Evolutionary conservation across 805 yeast species (phyloP), one percentile per base, ranked within the genome.

Genomic region (Hanseniaspora jakobsenii): DNA sequence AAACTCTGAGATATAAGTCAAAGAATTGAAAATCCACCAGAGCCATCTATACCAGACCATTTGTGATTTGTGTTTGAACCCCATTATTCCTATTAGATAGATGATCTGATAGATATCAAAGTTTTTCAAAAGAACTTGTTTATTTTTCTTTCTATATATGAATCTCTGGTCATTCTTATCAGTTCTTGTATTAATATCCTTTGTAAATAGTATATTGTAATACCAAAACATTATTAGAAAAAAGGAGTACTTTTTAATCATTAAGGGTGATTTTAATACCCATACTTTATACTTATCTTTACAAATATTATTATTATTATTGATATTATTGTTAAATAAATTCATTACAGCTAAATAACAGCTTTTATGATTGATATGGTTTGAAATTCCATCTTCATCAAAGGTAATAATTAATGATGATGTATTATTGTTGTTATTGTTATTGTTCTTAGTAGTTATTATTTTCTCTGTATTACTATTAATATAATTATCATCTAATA

Each of bases 41-140:
- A 85, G 78, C 65, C 81, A 82, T 52, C 98, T 70, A 60, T 80
- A 91, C 96, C 96, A 89, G 7, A 81, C 87, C 82, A 91, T 82
- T 60, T 91, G 98, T 2, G 94, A 76, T 50, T 69, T 68, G 62
- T 91, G 97, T 2, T 81, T 94, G 51, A 69, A 69, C 2, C 78
- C 64, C 95, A 89, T 85, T 9, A 32, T 21, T 4, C 36, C 36
- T 19, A 32, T 32, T 7, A 32, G 13, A n/a, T 12, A 32, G n/a
- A 32, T 32, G 4, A 32, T 5, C 21, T 32, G 36, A 21, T 32
- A 32, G 6, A 32, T 10, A 19, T 32, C 36, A 32, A 5, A 9
- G n/a, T 3, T 94, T 81, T 0, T 80, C 70, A 44, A 77, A 66
- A 64, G 44, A 1, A n/a, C n/a, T n/a, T n/a, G n/a, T n/a, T n/a